These are phyloP conservation scores for Alloteropsis semialata DNA, from an alignment of 176 grass and related monocot genomes.

Conservation along the genomic window DNA sequence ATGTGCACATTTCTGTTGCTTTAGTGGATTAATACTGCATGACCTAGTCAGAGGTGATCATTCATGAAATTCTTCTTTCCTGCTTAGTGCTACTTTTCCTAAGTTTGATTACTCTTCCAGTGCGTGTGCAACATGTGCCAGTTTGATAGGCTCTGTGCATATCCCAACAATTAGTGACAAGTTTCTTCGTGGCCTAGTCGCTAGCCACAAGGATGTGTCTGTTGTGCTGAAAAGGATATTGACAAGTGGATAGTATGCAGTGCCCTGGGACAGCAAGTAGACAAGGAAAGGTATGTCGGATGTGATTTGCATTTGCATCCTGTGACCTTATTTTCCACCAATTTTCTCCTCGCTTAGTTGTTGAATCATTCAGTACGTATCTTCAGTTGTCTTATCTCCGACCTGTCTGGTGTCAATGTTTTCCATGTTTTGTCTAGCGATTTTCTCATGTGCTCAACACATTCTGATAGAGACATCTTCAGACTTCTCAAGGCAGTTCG, in stretches of 20 bases:
- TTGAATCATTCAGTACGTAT: constrained; percentile 14
- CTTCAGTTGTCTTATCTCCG: background rate
- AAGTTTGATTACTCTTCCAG: background rate
- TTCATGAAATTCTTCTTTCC: background rate
- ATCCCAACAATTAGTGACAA: background rate
- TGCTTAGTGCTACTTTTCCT: background rate
- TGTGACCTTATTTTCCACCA: constrained; percentile 17
- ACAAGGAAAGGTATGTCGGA: constrained; percentile 3
- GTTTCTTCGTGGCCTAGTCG: constrained; percentile 4
- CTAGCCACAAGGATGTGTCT: background rate
- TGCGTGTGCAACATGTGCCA: background rate
- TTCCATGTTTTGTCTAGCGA: too few species aligned
- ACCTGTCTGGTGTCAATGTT: background rate
- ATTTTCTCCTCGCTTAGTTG: background rate
- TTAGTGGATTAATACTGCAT: background rate
- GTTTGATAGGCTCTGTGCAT: background rate
- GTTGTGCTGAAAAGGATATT: constrained; percentile 19
- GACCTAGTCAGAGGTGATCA: constrained; percentile 2
- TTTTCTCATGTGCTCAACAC: too few species aligned
- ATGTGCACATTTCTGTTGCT: background rate
- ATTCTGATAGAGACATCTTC: too few species aligned
- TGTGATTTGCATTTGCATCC: constrained; percentile 35
- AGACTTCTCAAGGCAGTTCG: too few species aligned
- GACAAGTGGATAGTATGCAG: constrained; percentile 2
- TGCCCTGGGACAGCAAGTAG: constrained; percentile 16